phyloP scores from a whole-genome alignment of 2,329 filamentous ascomycete genomes.

The Scolecobasidium constrictum region DNA sequence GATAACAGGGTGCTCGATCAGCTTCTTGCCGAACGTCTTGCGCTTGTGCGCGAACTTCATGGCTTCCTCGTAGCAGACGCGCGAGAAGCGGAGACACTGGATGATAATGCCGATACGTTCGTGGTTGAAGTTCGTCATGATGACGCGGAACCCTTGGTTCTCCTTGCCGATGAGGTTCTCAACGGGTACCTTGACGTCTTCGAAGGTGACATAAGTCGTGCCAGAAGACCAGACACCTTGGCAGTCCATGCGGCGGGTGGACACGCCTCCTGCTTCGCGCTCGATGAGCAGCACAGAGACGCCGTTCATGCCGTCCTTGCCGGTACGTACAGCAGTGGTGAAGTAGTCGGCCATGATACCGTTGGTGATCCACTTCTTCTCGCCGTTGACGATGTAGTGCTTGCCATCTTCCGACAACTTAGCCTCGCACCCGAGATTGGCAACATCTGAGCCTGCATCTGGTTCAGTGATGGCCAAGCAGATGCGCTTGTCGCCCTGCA shows the following conservation, averaged over 20 bases:
- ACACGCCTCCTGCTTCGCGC: slow-evolving; percentile 71
- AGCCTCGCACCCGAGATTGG: slow-evolving; percentile 89
- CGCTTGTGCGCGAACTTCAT: slow-evolving; percentile 97
- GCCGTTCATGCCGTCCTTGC: slow-evolving; percentile 82
- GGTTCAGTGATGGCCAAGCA: slow-evolving; percentile 96
- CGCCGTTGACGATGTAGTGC: slow-evolving; percentile 98
- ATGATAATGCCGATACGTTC: slow-evolving; percentile 98
- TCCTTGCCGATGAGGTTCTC: slow-evolving; percentile 97
- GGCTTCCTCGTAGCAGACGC: slow-evolving; percentile 93
- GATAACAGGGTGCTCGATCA: slow-evolving; percentile 95
- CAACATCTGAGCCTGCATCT: slow-evolving; percentile 89
- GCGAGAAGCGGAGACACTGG: slow-evolving; percentile 88
- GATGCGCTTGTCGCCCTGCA: slow-evolving; percentile 91
- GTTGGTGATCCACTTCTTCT: slow-evolving; percentile 99
- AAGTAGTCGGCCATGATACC: slow-evolving; percentile 97
- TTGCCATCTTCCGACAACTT: slow-evolving; percentile 93
- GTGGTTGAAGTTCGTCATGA: slow-evolving; percentile 99
- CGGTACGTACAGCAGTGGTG: slow-evolving; percentile 89
- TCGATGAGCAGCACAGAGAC: slow-evolving; percentile 87
- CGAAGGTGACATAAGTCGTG: slow-evolving; percentile 95
- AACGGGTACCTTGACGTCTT: slow-evolving; percentile 98
- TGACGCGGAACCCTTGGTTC: slow-evolving; percentile 91
- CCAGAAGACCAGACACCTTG: slow-evolving; percentile 93
- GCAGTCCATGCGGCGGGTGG: slow-evolving; percentile 93
- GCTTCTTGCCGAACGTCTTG: slow-evolving; percentile 88